Evolutionary conservation across 495 filamentous ascomycete species (phyloP).

Genomic region (Aspergillus ellipticus): DNA sequence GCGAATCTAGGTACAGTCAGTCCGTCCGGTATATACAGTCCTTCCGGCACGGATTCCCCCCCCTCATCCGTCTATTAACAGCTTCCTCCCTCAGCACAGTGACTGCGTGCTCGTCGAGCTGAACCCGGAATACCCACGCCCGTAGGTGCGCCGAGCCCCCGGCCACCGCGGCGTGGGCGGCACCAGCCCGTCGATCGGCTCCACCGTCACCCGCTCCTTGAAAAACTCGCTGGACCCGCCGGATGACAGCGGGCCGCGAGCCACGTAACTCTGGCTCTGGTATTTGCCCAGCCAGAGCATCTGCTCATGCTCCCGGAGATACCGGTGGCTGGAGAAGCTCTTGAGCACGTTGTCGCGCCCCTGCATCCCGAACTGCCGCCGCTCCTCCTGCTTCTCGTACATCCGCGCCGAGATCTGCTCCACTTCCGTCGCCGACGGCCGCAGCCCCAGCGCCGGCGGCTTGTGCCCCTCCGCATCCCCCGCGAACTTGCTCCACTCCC

Average conservation of each 20-base stretch:
- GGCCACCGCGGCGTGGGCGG: constrained; percentile 2
- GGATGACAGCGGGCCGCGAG: constrained; percentile 6
- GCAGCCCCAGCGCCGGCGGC: constrained; percentile 41
- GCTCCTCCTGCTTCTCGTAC: constrained; percentile 55
- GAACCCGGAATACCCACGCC: background rate
- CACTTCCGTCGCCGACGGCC: constrained; percentile 48
- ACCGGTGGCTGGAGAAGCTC: constrained; percentile 54
- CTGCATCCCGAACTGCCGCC: constrained; percentile 56
- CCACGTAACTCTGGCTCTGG: constrained; percentile 17
- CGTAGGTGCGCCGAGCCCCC: background rate
- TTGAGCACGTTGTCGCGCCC: constrained; percentile 53
- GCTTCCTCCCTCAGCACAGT: background rate
- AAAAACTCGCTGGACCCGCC: background rate
- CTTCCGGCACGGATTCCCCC: no score
- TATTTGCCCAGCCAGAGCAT: constrained; percentile 61
- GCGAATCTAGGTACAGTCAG: background rate
- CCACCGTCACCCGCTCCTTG: constrained; percentile 6
- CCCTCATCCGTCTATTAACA: background rate
- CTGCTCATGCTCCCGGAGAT: constrained; percentile 64
- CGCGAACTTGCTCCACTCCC: constrained; percentile 52
- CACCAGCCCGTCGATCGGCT: background rate
- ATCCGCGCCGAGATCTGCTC: constrained; percentile 51
- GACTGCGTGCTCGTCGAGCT: constrained; percentile 2
- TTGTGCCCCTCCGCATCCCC: constrained; percentile 32
- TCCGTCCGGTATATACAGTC: background rate